Evolutionary conservation across 2,329 filamentous ascomycete species (phyloP).

Genomic region (Aspergillus caelatus): DNA sequence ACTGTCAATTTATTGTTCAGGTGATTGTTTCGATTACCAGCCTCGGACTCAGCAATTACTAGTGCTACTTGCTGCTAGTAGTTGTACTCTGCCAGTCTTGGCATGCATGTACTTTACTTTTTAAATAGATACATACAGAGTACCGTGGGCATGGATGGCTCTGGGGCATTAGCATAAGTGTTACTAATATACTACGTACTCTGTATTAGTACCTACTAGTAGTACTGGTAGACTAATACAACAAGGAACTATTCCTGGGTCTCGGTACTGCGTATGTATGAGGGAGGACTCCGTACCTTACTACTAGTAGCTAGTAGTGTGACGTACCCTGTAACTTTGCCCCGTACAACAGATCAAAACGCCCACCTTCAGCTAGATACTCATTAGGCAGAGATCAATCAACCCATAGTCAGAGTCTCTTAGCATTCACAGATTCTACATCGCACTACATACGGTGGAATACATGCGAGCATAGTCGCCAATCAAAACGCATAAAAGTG

Average conservation of each 20-base stretch:
- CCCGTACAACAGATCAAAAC: neutral
- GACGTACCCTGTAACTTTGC: neutral
- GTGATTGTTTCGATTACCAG: neutral
- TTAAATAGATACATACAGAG: neutral
- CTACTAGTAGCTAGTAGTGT: neutral
- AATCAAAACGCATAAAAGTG: neutral
- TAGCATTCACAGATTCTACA: neutral
- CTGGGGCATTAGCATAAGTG: no score
- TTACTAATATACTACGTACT: no score
- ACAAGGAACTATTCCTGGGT: no score
- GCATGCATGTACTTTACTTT: neutral
- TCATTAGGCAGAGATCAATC: slow-evolving; percentile 1
- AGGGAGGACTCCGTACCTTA: neutral
- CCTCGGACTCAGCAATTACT: no score
- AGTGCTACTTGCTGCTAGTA: no score
- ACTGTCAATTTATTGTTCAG: neutral
- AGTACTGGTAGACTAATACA: neutral
- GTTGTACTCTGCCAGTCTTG: neutral
- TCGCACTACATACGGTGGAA: neutral
- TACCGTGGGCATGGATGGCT: neutral
- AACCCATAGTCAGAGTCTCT: neutral
- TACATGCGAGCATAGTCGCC: neutral
- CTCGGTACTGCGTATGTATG: neutral
- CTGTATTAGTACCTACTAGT: neutral
- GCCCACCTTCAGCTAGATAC: neutral